Base-by-base conservation (phyloP, 257 asterid species). In the Ilex aquifolium region DNA sequence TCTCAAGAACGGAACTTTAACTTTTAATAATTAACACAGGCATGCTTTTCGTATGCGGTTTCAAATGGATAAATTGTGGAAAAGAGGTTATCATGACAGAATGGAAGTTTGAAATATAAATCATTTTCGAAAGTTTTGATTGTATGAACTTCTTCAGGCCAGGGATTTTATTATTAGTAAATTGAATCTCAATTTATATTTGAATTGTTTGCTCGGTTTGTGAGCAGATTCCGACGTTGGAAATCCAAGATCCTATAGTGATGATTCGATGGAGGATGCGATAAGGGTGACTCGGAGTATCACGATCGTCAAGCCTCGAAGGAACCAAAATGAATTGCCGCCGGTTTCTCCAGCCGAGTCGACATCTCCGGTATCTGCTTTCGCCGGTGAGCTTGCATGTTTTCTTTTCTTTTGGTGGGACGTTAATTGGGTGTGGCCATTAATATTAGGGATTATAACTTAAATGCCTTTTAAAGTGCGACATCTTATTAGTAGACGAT, bases 301-400 rank as follows among this genome's bases (percentile, higher is more conserved):
- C 70, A 87, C 85, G 99, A 89, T 92, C 61, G 74, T 89, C 0
- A 92, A 77, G 78, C 95, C 95, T 44, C 85, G 52, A 32, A 57
- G 65, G 15, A 73, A 59, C 68, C 75, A 16, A 50, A 88, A 70
- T 55, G 99, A 86, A 67, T 89, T 97, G 65, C 95, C 95, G 53
- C 97, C 97, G 57, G 83, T 73, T 32, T 90, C 96, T 2, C 95
- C 95, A 2, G 79, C 79, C 59, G 92, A 88, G 10, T 70, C 93
- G 42, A 85, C 99, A 0, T 87, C 96, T 44, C 99, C 99, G 80
- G 87, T 83, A 56, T 92, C 99, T 62, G 97, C 99, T 63, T 92
- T 89, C 56, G 75, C 88, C 69, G 98, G 98, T 92, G 76, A 81
- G 82, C 67, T n/a, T 50, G 6, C 21, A 42, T 11, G 7, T 0